Evolutionary conservation across 305 asterid genomes (phyloP), one percentile per base, ranked within the genome.

Genomic region (Vinca major): DNA sequence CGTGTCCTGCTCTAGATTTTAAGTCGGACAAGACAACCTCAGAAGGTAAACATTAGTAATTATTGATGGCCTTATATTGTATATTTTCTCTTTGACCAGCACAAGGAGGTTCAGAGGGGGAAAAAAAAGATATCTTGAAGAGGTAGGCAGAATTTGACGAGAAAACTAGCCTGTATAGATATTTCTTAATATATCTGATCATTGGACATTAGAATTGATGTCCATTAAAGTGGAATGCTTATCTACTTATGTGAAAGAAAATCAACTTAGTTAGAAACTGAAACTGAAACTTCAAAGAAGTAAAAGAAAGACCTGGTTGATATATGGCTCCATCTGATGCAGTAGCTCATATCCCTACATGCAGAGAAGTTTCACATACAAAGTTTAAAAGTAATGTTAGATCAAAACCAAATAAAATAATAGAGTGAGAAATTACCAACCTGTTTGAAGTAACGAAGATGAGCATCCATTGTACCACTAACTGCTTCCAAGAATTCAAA

Each of bases 301-400:
- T 51, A 74, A 20, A 76, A 70, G 67, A 75, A 81, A 62, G 63
- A 94, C 99, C 98, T 89, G 99, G 79, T 89, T 95, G 70, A 95
- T 91, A 77, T 95, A 95, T n/a, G 99, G 98, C 80, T 95, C 99
- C 99, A 95, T 95, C 82, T 95, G 99, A 86, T 91, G 98, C 88
- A 95, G 79, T 75, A 95, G 84, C 82, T 95, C 99, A 78, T 95
- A 95, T 16, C 99, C 99, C 97, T 93, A 66, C 73, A 86, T 33
- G 76, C 63, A 63, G 56, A 78, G 74, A 78, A 66, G 36, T 63
- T 43, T 73, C 66, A 68, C 19, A 66, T 43, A 67, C 54, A 48
- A 75, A 65, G 33, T 26, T 45, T 26, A 51, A 74, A 78, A 68
- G 39, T 71, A 76, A 78, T 20, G 20, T 49, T 61, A 74, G 12